These are phyloP conservation scores for Aspergillus japonicus DNA, from an alignment of 2,329 filamentous ascomycete species.

Conservation along the genomic window DNA sequence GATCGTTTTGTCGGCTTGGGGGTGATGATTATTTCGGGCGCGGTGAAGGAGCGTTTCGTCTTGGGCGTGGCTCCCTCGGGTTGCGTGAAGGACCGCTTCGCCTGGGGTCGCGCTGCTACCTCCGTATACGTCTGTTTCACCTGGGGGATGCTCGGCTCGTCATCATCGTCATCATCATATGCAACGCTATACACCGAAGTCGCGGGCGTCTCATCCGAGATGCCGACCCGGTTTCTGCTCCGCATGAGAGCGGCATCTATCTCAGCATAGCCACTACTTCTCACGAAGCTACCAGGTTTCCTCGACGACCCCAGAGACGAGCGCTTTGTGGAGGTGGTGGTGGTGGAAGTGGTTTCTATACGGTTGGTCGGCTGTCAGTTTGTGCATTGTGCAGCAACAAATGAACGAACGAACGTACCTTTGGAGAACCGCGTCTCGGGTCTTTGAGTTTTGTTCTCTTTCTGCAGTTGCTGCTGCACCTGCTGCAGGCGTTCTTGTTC, in stretches of 20 bases:
- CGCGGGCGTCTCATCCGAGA: neutral
- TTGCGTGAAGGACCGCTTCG: too few relatives aligned
- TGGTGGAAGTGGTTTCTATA: neutral
- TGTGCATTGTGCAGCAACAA: too few relatives aligned
- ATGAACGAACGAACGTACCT: neutral
- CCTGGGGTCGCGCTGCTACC: too few relatives aligned
- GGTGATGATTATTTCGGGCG: constrained; percentile 4
- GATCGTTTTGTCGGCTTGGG: neutral
- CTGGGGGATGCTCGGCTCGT: too few relatives aligned
- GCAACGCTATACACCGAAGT: neutral
- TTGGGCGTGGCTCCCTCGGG: neutral
- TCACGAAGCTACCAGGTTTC: too few relatives aligned
- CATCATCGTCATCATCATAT: too few relatives aligned
- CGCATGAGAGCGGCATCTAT: too few relatives aligned
- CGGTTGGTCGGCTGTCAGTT: too few relatives aligned
- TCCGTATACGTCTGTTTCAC: too few relatives aligned
- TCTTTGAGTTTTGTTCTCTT: neutral
- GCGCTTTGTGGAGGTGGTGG: neutral
- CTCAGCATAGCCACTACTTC: too few relatives aligned
- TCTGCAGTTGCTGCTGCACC: neutral
- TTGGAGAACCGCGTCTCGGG: neutral
- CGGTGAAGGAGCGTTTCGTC: constrained; percentile 20
- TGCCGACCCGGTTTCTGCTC: constrained; percentile 7
- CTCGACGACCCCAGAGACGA: too few relatives aligned
- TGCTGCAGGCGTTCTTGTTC: constrained; percentile 9